A percentile compares a stretch with the other conserved stretches of the same genome.
Evolutionary conservation across 805 yeast species (phyloP).

Genomic region (Metschnikowia lochheadii): DNA sequence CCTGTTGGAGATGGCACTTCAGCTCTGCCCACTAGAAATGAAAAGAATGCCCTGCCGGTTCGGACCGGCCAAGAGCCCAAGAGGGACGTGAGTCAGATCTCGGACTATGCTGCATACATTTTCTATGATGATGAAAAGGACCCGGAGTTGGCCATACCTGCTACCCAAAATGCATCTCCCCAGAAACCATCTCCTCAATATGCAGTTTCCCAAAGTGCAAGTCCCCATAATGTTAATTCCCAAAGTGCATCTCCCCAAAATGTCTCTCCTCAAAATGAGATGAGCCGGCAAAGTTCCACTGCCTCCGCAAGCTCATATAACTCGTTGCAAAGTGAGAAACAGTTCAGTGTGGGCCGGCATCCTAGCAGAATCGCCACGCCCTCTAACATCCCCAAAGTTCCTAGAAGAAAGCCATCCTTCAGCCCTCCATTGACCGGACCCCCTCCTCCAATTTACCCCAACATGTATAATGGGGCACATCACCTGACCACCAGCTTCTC

Average conservation of each 20-base stretch:
- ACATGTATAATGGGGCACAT: not conserved
- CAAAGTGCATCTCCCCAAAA: not conserved
- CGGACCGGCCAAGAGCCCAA: not conserved
- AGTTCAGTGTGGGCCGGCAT: slow-evolving; percentile 15
- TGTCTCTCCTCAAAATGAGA: not conserved
- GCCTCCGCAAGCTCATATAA: slow-evolving; percentile 22
- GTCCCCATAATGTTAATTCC: too few relatives aligned
- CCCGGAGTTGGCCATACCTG: too few relatives aligned
- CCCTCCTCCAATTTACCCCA: slow-evolving; percentile 15
- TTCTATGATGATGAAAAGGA: slow-evolving; percentile 3
- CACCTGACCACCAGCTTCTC: not conserved
- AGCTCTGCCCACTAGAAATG: not conserved
- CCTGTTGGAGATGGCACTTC: too few relatives aligned
- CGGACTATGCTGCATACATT: slow-evolving; percentile 17
- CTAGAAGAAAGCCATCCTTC: slow-evolving; percentile 3
- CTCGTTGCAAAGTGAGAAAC: slow-evolving; percentile 30
- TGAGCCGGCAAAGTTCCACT: not conserved
- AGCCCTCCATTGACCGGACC: slow-evolving; percentile 18
- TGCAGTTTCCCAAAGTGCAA: too few relatives aligned
- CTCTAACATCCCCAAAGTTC: not conserved
- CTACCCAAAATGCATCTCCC: not conserved
- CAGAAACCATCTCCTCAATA: not conserved
- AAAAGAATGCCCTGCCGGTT: not conserved
- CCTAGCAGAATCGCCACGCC: slow-evolving; percentile 14
- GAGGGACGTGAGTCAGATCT: slow-evolving; percentile 9